A percentile compares a stretch with the other conserved stretches of the same genome.
These are phyloP conservation scores for Actinidia chinensis DNA, from an alignment of 179 eudicot species.

Conservation along the genomic window DNA sequence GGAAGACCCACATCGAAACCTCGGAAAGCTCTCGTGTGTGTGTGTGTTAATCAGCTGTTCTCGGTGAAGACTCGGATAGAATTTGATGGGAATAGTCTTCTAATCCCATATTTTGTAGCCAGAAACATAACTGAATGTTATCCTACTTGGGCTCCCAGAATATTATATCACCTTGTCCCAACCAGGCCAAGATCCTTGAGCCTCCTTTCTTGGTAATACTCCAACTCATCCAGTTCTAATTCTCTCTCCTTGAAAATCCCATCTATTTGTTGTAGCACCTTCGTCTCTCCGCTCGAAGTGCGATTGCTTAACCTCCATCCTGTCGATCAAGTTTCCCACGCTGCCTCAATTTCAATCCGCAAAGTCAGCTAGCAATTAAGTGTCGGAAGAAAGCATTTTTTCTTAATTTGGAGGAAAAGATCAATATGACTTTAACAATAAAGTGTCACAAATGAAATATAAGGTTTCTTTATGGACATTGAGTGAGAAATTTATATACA, in stretches of 20 bases:
- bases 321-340: constrained; percentile 48
- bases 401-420: neutral
- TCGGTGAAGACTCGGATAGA: neutral
- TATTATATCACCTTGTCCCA: constrained; percentile 80
- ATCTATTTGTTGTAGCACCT: constrained; percentile 76
- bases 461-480: too few relatives aligned
- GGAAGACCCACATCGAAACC: neutral
- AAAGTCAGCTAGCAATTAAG: constrained; percentile 13
- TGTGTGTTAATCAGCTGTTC: neutral
- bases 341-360: constrained; percentile 71
- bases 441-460: too few relatives aligned
- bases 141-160: constrained; percentile 61
- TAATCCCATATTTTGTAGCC: neutral
- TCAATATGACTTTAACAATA: neutral
- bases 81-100: neutral
- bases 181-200: constrained; percentile 89
- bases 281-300: constrained; percentile 84
- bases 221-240: constrained; percentile 57
- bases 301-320: constrained; percentile 57
- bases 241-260: constrained; percentile 64
- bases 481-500: too few relatives aligned
- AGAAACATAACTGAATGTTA: neutral
- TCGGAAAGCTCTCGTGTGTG: neutral
- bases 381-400: neutral
- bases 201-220: constrained; percentile 94